phyloP scores from a whole-genome alignment of 1,139 yeast species.

The Geotrichum restrictum region DNA sequence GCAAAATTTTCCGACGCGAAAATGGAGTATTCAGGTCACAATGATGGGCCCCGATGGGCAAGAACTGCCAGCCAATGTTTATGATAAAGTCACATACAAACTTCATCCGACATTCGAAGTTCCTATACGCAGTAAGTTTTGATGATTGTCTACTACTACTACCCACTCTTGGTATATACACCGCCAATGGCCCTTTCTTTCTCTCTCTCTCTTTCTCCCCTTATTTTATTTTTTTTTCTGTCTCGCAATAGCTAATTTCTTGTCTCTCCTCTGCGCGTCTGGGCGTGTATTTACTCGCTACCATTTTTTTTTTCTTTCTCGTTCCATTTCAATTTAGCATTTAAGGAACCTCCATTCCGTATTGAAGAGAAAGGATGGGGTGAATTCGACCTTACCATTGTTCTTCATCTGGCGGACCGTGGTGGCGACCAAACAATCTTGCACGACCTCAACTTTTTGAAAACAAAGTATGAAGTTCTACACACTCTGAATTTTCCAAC shows the following conservation, averaged over 20 bases:
- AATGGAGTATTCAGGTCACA: conserved; percentile 78
- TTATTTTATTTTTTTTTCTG: not conserved
- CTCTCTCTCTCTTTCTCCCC: not conserved
- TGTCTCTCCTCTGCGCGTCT: not conserved
- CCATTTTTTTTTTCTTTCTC: not conserved
- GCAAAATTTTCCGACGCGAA: conserved; percentile 90
- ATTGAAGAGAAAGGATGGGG: conserved; percentile 98
- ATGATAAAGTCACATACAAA: conserved; percentile 88
- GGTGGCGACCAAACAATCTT: conserved; percentile 81
- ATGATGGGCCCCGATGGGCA: conserved; percentile 76
- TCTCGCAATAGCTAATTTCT: not conserved
- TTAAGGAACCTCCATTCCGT: conserved; percentile 82
- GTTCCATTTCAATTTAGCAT: conserved; percentile 29
- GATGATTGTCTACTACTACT: not conserved
- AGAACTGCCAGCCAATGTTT: conserved; percentile 79
- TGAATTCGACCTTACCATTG: conserved; percentile 84
- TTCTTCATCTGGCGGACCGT: conserved; percentile 73
- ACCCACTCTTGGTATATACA: not conserved
- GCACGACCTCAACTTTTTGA: conserved; percentile 84
- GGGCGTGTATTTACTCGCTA: not conserved
- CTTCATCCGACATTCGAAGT: conserved; percentile 92
- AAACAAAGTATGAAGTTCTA: conserved; percentile 72
- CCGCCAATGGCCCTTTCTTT: not conserved
- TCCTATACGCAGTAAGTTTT: conserved; percentile 58
- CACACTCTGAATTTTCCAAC: conserved; percentile 74